Conservation (phyloP, 805 yeast genomes). For the Starmerella kuoi region DNA sequence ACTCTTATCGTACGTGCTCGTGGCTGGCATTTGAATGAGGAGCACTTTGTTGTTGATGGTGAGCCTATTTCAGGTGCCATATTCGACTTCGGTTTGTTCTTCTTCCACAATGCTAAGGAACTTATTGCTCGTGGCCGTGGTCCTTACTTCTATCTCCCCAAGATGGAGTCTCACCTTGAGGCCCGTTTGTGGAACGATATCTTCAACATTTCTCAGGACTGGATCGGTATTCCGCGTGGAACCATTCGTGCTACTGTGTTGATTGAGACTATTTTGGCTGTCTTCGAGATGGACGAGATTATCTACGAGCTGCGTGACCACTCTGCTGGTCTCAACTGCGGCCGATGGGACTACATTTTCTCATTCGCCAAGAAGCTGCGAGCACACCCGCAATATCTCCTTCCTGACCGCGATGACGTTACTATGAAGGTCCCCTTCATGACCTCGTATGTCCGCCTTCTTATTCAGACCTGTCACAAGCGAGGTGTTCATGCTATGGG, state of each 20-base stretch:
- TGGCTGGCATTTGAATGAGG: constrained; percentile 65
- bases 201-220: constrained; percentile 53
- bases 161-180: constrained; percentile 66
- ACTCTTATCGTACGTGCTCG: constrained; percentile 44
- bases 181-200: constrained; percentile 67
- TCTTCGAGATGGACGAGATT: constrained; percentile 68
- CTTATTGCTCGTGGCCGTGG: constrained; percentile 46
- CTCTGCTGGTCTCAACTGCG: constrained; percentile 62
- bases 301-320: constrained; percentile 61
- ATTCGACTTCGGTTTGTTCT: constrained; percentile 59
- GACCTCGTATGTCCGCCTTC: constrained; percentile 51
- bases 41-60: constrained; percentile 54
- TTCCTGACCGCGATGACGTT: constrained; percentile 60
- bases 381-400: constrained; percentile 46
- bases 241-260: constrained; percentile 60
- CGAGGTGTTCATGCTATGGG: constrained; percentile 69
- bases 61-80: constrained; percentile 54
- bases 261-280: constrained; percentile 62
- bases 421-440: constrained; percentile 60
- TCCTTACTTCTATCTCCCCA: constrained; percentile 62
- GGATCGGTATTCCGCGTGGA: constrained; percentile 50
- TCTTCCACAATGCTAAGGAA: constrained; percentile 57
- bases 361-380: constrained; percentile 55
- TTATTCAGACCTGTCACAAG: constrained; percentile 57
- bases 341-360: constrained; percentile 69